Evolutionary conservation across 2,329 filamentous ascomycete species (phyloP).

Genomic region (Apiospora koreana): DNA sequence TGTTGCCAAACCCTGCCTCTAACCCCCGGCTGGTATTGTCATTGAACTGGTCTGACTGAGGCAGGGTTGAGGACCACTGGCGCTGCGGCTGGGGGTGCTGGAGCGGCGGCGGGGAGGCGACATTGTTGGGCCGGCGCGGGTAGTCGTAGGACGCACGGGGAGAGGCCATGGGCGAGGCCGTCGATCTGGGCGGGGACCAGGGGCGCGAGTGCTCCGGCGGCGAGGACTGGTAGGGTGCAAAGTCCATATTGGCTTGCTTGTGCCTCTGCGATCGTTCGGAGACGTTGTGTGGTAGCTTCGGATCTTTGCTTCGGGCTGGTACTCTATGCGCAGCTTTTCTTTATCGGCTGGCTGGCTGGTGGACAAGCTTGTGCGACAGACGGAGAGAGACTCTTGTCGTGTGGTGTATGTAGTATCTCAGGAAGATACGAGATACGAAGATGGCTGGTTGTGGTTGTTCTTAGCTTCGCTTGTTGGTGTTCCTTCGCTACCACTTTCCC

Average conservation of each 20-base stretch:
- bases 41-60: constrained; percentile 8
- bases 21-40: constrained; percentile 36
- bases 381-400: background rate
- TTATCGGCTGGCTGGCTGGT: background rate
- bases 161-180: constrained; percentile 48
- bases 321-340: background rate
- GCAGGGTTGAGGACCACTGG: constrained; percentile 45
- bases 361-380: background rate
- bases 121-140: constrained; percentile 49
- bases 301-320: background rate
- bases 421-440: background rate
- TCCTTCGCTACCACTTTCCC: background rate
- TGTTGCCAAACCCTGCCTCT: constrained; percentile 24
- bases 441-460: background rate
- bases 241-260: constrained; percentile 65
- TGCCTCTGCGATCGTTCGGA: background rate
- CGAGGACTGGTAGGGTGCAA: constrained; percentile 94
- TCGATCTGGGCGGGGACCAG: constrained; percentile 63
- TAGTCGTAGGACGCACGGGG: constrained; percentile 61
- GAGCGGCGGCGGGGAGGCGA: constrained; percentile 46
- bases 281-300: background rate
- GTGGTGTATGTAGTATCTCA: background rate
- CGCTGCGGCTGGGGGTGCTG: constrained; percentile 60
- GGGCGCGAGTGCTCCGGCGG: constrained; percentile 82
- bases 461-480: background rate